A percentile compares a stretch with the other conserved stretches of the same genome.
Evolutionary conservation across 805 yeast species (phyloP).

Genomic region (Debaryomyces hansenii): DNA sequence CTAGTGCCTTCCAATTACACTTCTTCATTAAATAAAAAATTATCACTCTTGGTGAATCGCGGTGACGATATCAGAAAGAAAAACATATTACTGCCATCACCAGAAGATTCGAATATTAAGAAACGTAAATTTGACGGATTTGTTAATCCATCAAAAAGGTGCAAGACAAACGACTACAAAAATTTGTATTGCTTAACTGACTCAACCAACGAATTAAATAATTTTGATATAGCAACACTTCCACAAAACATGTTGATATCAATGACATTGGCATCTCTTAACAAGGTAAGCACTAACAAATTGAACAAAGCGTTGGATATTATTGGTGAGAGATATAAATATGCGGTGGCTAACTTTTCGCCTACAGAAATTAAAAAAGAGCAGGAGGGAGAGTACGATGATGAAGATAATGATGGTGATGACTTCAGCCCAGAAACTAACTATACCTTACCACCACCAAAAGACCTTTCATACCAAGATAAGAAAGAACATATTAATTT

Average conservation of each 20-base stretch:
- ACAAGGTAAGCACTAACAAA: constrained; percentile 49
- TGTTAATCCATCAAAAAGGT: constrained; percentile 27
- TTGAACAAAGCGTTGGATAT: constrained; percentile 70
- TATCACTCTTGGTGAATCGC: constrained; percentile 28
- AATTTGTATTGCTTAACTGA: constrained; percentile 68
- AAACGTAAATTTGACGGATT: constrained; percentile 46
- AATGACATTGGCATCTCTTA: constrained; percentile 68
- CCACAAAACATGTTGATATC: constrained; percentile 63
- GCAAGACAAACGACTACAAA: constrained; percentile 47
- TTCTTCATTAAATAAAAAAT: constrained; percentile 24
- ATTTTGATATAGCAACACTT: constrained; percentile 68
- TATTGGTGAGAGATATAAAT: constrained; percentile 63
- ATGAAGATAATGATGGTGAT: constrained; percentile 32
- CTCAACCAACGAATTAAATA: constrained; percentile 56
- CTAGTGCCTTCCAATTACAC: constrained; percentile 36
- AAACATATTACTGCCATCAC: constrained; percentile 28
- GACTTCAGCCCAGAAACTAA: constrained; percentile 41
- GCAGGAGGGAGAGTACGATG: constrained; percentile 17
- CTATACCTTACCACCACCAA: constrained; percentile 59
- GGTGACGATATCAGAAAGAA: constrained; percentile 44
- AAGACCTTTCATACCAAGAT: constrained; percentile 48
- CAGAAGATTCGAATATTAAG: constrained; percentile 29
- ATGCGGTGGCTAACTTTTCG: constrained; percentile 19
- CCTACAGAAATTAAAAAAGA: constrained; percentile 5
- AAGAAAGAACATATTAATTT: constrained; percentile 57